Evolutionary conservation across 2,329 filamentous ascomycete species (phyloP).

Genomic region (Rhynchosporium agropyri): DNA sequence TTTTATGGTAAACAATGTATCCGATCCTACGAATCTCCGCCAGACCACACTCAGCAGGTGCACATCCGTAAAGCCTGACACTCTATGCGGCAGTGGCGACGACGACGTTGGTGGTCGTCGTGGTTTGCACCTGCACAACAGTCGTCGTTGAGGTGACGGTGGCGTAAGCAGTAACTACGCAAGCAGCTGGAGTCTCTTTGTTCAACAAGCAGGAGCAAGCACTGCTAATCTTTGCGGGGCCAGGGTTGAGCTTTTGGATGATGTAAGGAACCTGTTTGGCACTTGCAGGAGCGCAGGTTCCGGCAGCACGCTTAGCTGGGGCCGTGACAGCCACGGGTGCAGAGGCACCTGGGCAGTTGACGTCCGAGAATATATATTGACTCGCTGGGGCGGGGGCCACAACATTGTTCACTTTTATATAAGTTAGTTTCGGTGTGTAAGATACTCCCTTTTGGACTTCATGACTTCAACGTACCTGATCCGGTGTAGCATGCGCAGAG

Average conservation of each 20-base stretch:
- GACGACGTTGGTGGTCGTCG: not conserved
- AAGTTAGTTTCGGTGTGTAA: too few species aligned
- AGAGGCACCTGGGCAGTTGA: not conserved
- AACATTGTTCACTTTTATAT: not conserved
- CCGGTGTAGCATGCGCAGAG: too few species aligned
- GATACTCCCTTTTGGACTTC: too few species aligned
- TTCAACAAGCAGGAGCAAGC: slow-evolving; percentile 2
- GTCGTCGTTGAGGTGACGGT: slow-evolving; percentile 2
- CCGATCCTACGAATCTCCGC: too few species aligned
- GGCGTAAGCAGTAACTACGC: not conserved
- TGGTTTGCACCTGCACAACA: not conserved
- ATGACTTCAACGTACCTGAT: too few species aligned
- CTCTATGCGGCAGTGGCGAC: not conserved
- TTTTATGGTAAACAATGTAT: too few species aligned
- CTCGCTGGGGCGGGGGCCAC: not conserved
- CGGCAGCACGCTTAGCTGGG: not conserved
- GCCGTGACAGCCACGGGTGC: not conserved
- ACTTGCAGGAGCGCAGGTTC: not conserved
- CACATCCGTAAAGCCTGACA: not conserved
- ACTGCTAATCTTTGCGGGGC: not conserved
- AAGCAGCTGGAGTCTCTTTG: slow-evolving; percentile 1
- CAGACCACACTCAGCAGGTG: too few species aligned
- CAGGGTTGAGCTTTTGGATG: not conserved
- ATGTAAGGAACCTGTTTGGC: not conserved
- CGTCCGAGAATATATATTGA: not conserved